Evolutionary conservation across 2,329 filamentous ascomycete species (phyloP), one percentile per base, ranked within the genome.

Genomic region (Coniochaeta pulveracea): DNA sequence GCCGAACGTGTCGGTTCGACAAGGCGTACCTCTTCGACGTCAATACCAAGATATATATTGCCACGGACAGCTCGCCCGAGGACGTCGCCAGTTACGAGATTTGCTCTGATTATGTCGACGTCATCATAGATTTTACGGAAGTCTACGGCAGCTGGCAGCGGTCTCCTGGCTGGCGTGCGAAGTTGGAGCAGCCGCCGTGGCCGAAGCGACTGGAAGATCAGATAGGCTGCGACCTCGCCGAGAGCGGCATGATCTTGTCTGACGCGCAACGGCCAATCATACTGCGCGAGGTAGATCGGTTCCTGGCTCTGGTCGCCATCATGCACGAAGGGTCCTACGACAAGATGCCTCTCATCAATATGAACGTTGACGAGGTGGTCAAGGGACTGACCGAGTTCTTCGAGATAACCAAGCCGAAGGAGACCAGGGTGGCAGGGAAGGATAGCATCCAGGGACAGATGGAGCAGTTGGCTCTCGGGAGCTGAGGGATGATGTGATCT

Each of bases 1-100:
- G 85, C 60, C 85, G 83, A 40, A 91, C 85, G 10, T 96, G 88
- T 52, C 82, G 85, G 30, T 95, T 98, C 53, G 88, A 96, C 54
- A 98, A 98, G 60, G 89, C 88, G 4, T 98, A 98, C 55, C 75
- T 98, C 6, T 98, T 98, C 52, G 93, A 98, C 52, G 88, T 96
- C 7, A 73, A 93, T 46, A 93, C 85, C 60, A 98, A 98, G 63
- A 94, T 98, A 41, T 98, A 98, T 61, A 93, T 98, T 46, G 91
- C 91, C 1, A 95, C 89, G 5, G 91, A 98, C 55, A 91, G 81
- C 19, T 81, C 84, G 24, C 89, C 89, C 0, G 85, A 89, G 19
- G 89, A 96, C 50, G 91, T 95, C 69, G 82, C 84, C 26, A 89
- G 84, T 53, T 98, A 98, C 56, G 91, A 96, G 61, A 93, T 96